Evolutionary conservation across 2,329 filamentous ascomycete species (phyloP).

Genomic region (Calcarisporium arbuscula): DNA sequence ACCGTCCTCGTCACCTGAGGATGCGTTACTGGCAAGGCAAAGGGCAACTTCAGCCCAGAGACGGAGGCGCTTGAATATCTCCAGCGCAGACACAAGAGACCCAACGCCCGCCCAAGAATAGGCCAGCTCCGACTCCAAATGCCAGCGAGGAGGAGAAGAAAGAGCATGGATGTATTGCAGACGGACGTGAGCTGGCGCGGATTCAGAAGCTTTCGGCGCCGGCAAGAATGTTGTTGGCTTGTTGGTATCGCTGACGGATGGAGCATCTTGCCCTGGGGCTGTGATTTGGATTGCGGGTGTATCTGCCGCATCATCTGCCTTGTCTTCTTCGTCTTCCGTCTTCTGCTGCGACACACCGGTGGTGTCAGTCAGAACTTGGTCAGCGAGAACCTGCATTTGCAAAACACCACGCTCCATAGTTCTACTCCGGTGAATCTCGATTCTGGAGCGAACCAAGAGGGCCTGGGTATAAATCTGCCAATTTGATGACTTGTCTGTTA

Average conservation of each 20-base stretch:
- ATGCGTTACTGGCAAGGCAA: conserved; percentile 63
- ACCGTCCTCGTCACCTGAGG: conserved; percentile 51
- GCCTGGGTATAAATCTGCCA: conserved; percentile 98
- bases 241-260: conserved; percentile 11
- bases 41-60: conserved; percentile 94
- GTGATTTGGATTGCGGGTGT: conserved; percentile 42
- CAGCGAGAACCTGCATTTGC: conserved; percentile 90
- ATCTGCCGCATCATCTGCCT: conserved; percentile 21
- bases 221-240: conserved; percentile 76
- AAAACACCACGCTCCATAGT: conserved; percentile 86
- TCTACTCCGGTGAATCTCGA: conserved; percentile 79
- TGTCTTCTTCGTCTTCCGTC: conserved; percentile 18
- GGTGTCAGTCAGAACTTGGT: conserved; percentile 90
- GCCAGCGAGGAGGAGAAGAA: conserved; percentile 82
- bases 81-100: conserved; percentile 80
- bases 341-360: conserved; percentile 25
- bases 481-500: conserved; percentile 84
- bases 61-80: conserved; percentile 89
- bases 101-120: conserved; percentile 88
- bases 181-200: conserved; percentile 69
- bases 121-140: conserved; percentile 87
- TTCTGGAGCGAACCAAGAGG: conserved; percentile 78
- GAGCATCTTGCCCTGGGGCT: conserved; percentile 23
- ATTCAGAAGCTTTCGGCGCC: conserved; percentile 65
- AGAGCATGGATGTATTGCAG: conserved; percentile 80